Percentiles rank a stretch among this genome's conserved stretches.
These are phyloP conservation scores for Hortiboletus campestris DNA, from an alignment of 768 basidiomycete genomes.

Conservation along the genomic window DNA sequence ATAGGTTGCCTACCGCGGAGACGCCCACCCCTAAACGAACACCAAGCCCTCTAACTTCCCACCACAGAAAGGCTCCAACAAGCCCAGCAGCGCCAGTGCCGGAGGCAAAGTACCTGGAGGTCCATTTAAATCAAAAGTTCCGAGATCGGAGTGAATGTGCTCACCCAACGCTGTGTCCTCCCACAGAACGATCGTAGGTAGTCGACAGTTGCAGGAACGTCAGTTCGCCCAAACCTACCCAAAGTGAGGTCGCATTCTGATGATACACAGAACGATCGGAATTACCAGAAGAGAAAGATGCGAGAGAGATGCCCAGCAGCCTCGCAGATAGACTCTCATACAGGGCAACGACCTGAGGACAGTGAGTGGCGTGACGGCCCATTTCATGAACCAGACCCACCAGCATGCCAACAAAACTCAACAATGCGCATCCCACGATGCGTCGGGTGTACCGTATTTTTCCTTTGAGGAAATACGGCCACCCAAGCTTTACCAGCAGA, in stretches of 20 bases:
- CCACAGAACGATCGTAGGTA: conserved; percentile 68
- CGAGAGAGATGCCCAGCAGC: conserved; percentile 75
- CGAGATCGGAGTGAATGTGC: conserved; percentile 10
- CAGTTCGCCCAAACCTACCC: conserved; percentile 82
- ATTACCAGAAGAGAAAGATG: conserved; percentile 83
- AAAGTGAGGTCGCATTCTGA: conserved; percentile 3
- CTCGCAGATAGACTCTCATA: conserved; percentile 66
- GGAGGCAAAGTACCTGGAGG: conserved; percentile 77
- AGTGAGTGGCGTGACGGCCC: not conserved
- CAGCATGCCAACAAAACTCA: conserved; percentile 84
- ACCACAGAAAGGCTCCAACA: conserved; percentile 92
- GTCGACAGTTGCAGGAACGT: conserved; percentile 95
- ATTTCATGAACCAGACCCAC: conserved; percentile 44
- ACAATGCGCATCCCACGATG: conserved; percentile 66
- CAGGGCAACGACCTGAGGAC: conserved; percentile 66
- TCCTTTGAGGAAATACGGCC: conserved; percentile 90
- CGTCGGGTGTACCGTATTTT: conserved; percentile 78
- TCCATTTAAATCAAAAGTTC: not conserved
- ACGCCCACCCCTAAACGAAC: conserved; percentile 81
- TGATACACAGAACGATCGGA: not conserved
- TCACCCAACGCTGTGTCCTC: conserved; percentile 80
- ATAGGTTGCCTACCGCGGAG: conserved; percentile 58
- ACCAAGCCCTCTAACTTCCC: conserved; percentile 84
- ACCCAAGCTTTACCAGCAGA: conserved; percentile 82
- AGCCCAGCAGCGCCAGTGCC: conserved; percentile 96